Conservation (phyloP, 1,139 yeast species). For the Kodamaea derodonti region DNA sequence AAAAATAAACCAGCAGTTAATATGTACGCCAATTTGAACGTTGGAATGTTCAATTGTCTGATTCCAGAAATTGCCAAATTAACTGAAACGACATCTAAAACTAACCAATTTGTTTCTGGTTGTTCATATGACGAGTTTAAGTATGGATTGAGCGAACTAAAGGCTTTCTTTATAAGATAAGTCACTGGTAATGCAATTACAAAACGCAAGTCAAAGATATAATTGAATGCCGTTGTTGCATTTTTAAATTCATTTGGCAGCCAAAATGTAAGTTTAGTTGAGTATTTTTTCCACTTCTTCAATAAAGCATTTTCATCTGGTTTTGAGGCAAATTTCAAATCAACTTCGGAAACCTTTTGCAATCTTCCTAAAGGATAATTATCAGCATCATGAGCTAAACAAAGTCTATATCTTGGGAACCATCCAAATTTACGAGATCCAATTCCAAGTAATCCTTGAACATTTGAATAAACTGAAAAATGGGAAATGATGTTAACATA, state of each 20-base stretch:
- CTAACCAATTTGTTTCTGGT: conserved; percentile 23
- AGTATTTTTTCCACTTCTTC: conserved; percentile 12
- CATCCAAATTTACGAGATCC: conserved; percentile 6
- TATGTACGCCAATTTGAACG: conserved; percentile 42
- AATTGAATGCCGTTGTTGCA: conserved; percentile 21
- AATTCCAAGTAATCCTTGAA: not conserved
- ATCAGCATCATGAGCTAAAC: conserved; percentile 17
- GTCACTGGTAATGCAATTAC: conserved; percentile 21
- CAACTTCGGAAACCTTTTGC: conserved; percentile 10
- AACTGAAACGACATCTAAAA: conserved; percentile 31
- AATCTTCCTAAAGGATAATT: conserved; percentile 21
- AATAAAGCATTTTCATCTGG: conserved; percentile 15
- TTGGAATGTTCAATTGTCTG: conserved; percentile 25
- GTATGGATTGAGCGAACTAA: conserved; percentile 20
- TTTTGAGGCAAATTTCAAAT: conserved; percentile 3
- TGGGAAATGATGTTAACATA: conserved; percentile 21
- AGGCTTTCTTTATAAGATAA: conserved; percentile 10
- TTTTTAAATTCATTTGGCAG: conserved; percentile 6
- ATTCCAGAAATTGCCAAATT: conserved; percentile 36
- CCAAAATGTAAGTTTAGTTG: conserved; percentile 16
- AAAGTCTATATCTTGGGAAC: conserved; percentile 18
- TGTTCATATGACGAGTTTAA: conserved; percentile 12
- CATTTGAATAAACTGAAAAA: conserved; percentile 1
- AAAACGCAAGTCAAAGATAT: conserved; percentile 31
- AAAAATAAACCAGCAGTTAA: conserved; percentile 49